A percentile compares a stretch with the other conserved stretches of the same genome.
phyloP scores from a whole-genome alignment of 176 grass and related monocot genomes.

The Dendrocalamus sinicus region DNA sequence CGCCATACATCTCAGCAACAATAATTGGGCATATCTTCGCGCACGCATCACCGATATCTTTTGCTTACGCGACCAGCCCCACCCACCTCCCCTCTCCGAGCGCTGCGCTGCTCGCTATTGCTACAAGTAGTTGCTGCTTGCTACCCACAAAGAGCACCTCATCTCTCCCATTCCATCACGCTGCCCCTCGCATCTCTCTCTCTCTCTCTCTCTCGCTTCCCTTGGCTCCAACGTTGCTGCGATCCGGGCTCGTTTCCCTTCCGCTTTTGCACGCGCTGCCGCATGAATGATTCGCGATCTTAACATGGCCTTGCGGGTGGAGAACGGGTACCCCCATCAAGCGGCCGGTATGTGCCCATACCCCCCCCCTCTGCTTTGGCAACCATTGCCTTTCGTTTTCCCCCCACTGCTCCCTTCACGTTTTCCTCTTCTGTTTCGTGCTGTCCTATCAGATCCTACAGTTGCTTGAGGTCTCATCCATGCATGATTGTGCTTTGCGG shows the following conservation, averaged over 20 bases:
- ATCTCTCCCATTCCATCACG: not conserved
- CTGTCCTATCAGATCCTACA: conserved; percentile 25
- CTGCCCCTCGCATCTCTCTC: not conserved
- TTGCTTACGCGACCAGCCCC: conserved; percentile 23
- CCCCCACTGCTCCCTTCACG: not conserved
- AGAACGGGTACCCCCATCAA: conserved; percentile 41
- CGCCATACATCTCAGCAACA: not conserved
- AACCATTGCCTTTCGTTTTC: not conserved
- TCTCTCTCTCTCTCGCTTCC: not conserved
- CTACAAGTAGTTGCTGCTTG: too few relatives aligned
- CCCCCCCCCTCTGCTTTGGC: not conserved
- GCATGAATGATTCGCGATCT: conserved; percentile 31
- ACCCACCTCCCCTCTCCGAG: not conserved
- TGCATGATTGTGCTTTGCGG: not conserved
- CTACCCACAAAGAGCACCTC: conserved; percentile 10
- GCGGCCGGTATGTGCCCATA: conserved; percentile 7
- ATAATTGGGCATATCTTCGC: conserved; percentile 53
- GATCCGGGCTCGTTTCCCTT: not conserved
- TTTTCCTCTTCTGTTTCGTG: not conserved
- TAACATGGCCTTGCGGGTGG: conserved; percentile 52
- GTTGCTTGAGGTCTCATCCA: not conserved
- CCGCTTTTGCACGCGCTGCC: not conserved
- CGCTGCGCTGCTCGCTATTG: not conserved
- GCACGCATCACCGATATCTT: conserved; percentile 50
- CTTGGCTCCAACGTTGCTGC: not conserved